Evolutionary conservation across 2,329 filamentous ascomycete genomes (phyloP).

Genomic region (Fusarium multiceps): DNA sequence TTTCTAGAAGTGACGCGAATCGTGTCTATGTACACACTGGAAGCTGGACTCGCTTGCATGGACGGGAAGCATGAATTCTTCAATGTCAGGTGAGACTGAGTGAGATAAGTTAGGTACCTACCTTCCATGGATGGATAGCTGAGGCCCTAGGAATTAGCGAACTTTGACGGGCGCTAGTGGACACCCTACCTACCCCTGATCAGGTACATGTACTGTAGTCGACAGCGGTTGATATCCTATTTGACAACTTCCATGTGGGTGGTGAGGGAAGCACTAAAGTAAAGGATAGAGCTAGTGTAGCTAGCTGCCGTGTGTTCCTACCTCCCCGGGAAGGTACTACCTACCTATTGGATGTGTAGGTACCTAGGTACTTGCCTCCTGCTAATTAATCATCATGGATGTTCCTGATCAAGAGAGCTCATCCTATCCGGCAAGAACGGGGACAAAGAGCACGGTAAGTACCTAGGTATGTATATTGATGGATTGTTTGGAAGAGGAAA

Average conservation of each 20-base stretch:
- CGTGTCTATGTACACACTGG: background rate
- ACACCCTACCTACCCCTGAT: conserved; percentile 3
- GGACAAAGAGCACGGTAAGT: background rate
- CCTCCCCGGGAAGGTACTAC: background rate
- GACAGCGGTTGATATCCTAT: conserved; percentile 31
- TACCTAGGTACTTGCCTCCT: background rate
- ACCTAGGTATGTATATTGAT: background rate
- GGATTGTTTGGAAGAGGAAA: conserved; percentile 11
- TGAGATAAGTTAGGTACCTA: background rate
- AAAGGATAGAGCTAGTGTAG: conserved; percentile 16
- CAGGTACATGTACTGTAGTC: conserved; percentile 17
- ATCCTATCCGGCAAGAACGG: conserved; percentile 15
- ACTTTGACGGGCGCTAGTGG: conserved; percentile 8
- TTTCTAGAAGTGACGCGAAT: conserved; percentile 17
- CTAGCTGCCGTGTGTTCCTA: background rate
- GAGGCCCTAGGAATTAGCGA: conserved; percentile 5
- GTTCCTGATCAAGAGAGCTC: conserved; percentile 20
- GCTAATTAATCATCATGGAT: conserved; percentile 6
- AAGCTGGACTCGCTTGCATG: background rate
- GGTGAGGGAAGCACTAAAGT: conserved; percentile 7
- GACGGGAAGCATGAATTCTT: background rate
- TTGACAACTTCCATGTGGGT: conserved; percentile 3
- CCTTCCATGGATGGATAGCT: background rate
- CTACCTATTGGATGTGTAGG: background rate
- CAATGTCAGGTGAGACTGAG: background rate